phyloP scores from a whole-genome alignment of 2,329 filamentous ascomycete genomes.

The Aureobasidium sp. region DNA sequence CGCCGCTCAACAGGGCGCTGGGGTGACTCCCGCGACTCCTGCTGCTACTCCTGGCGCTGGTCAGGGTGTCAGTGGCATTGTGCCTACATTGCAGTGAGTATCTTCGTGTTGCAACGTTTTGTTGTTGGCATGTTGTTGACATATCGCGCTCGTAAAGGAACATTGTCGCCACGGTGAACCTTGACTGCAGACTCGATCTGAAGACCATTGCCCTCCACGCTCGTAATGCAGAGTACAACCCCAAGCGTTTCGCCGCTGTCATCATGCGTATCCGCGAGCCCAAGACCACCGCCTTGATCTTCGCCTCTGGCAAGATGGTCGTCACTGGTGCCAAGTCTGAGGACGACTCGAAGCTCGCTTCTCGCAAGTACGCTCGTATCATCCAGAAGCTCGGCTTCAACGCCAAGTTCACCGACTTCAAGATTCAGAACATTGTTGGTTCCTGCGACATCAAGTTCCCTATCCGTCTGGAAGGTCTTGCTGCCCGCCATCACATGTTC shows the following conservation, averaged over 20 bases:
- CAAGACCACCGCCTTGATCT: slow-evolving; percentile 97
- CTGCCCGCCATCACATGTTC: slow-evolving; percentile 97
- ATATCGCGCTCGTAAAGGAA: slow-evolving; percentile 61
- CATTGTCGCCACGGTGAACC: slow-evolving; percentile 97
- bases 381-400: slow-evolving; percentile 99
- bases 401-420: slow-evolving; percentile 99
- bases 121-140: slow-evolving; percentile 19
- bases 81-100: slow-evolving; percentile 96
- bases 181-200: slow-evolving; percentile 92
- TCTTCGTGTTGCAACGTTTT: slow-evolving; percentile 31
- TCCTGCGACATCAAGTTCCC: slow-evolving; percentile 99
- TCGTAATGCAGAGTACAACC: slow-evolving; percentile 97
- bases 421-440: slow-evolving; percentile 99
- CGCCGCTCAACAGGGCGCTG: slow-evolving; percentile 50
- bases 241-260: slow-evolving; percentile 97
- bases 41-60: slow-evolving; percentile 82
- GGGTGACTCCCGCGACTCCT: slow-evolving; percentile 82
- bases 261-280: slow-evolving; percentile 99
- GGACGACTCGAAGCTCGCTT: slow-evolving; percentile 94
- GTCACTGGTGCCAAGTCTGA: slow-evolving; percentile 60
- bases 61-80: slow-evolving; percentile 78
- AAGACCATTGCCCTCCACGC: slow-evolving; percentile 99
- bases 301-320: slow-evolving; percentile 98
- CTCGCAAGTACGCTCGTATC: slow-evolving; percentile 95
- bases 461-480: slow-evolving; percentile 90